Conservation (phyloP, 148 eudicot species). For the Vaccinium darrowii region DNA sequence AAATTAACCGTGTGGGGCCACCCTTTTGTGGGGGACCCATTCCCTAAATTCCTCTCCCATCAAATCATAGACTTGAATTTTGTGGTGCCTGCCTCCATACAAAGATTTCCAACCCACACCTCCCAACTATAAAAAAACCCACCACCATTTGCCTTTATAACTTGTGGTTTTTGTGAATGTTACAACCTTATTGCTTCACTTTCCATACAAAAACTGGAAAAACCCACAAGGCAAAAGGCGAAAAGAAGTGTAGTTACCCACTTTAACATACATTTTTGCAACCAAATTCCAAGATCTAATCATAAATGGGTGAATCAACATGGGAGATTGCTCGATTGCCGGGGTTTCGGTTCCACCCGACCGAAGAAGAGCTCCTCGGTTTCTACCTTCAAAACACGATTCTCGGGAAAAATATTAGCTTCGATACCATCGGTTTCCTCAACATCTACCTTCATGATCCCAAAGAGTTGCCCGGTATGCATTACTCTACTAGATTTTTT, state of each 20-base stretch:
- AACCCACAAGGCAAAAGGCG: background rate
- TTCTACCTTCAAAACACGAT: conserved; percentile 65
- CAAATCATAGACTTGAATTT: background rate
- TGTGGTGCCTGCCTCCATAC: background rate
- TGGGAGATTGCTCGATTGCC: conserved; percentile 47
- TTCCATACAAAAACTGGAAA: background rate
- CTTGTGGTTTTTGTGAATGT: background rate
- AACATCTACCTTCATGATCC: conserved; percentile 77
- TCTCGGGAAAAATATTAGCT: conserved; percentile 38
- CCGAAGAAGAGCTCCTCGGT: conserved; percentile 78
- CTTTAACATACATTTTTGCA: background rate
- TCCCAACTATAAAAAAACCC: background rate
- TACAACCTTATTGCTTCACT: background rate
- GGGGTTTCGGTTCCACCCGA: conserved; percentile 87
- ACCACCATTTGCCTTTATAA: background rate
- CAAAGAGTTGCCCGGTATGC: conserved; percentile 70
- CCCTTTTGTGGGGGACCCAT: background rate
- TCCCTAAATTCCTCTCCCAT: background rate
- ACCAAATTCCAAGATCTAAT: background rate
- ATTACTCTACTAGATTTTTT: background rate
- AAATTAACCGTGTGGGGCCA: conserved; percentile 10
- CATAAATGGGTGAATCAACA: conserved; percentile 40
- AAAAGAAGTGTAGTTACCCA: background rate
- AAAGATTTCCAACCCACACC: background rate
- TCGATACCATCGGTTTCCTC: conserved; percentile 52